Evolutionary conservation across 495 filamentous ascomycete genomes (phyloP).

Genomic region (Elasticomyces elasticus): DNA sequence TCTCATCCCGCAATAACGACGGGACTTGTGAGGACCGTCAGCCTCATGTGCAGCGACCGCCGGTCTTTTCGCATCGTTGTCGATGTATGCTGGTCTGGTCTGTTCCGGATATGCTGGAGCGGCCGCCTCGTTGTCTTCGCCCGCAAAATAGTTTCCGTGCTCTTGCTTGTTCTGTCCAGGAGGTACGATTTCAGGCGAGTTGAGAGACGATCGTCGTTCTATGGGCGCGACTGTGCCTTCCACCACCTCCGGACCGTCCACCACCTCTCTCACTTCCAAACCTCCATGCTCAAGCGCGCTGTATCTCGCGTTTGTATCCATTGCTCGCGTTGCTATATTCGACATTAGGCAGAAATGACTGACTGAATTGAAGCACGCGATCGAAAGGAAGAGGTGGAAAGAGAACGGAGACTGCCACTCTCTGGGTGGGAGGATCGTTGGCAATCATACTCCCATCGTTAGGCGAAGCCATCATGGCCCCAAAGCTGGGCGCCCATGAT

Average conservation of each 20-base stretch:
- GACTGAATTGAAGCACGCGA: neutral
- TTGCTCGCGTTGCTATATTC: neutral
- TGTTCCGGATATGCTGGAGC: conserved; percentile 1
- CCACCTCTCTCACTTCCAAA: neutral
- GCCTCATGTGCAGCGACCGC: neutral
- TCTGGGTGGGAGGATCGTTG: neutral
- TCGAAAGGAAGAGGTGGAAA: neutral
- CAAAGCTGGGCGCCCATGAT: neutral
- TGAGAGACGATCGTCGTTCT: conserved; percentile 7
- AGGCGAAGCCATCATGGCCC: neutral
- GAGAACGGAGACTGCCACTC: neutral
- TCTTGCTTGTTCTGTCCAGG: neutral
- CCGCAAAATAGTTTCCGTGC: conserved; percentile 1
- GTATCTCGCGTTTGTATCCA: conserved; percentile 3
- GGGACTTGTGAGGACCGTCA: neutral
- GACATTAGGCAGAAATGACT: conserved; percentile 3
- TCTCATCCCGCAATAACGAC: conserved; percentile 8
- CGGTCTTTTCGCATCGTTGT: conserved; percentile 1
- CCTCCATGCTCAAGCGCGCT: conserved; percentile 12
- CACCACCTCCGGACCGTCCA: conserved; percentile 8
- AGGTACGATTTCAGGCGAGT: neutral
- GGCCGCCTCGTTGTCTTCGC: neutral
- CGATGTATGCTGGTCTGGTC: neutral
- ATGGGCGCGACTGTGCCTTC: neutral
- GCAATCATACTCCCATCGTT: neutral